Evolutionary conservation across 164 flowering plant species (phyloP), one percentile per base, ranked within the genome.

Genomic region (Stephania yunnanensis): DNA sequence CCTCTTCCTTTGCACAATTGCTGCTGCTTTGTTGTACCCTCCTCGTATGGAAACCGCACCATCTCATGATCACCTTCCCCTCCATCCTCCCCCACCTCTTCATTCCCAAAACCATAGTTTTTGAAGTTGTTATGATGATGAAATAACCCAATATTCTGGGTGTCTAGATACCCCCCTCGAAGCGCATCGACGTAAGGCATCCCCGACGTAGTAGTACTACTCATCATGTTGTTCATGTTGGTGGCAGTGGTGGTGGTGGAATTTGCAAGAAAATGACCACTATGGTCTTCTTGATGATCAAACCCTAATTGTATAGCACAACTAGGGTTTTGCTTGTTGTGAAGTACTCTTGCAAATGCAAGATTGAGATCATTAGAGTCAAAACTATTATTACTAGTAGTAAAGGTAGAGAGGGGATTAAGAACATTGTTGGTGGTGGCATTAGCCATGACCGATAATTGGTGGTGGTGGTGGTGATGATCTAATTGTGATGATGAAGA

Each of bases 341-440:
- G 92, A 68, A 89, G 36, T 25, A 25, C 25, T 80, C 87, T 83
- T 36, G 91, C 84, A 79, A 88, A 86, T 36, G 97, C 89, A 52
- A 91, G 90, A 46, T 81, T 81, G 78, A 91, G 86, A 75, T 87
- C 90, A 80, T 75, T 86, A 42, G 87, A 83, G 71, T 86, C 88
- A 79, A 83, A 85, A 12, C 83, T 13, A 61, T 2, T 61, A 10
- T 6, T n/a, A 19, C n/a, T 6, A 5, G 25, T 7, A 5, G 66
- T 17, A 61, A 82, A 71, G 46, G 77, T 50, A 22, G 87, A 78
- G 77, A 84, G 71, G 42, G 42, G 42, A 1, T 36, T 36, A 36
- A 36, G 42, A 36, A 36, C 3, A 36, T 36, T 36, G 42, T 36
- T 36, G 42, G 42, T 36, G 42, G 42, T 36, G 42, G 1, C 42